Percentiles rank a stretch among this genome's conserved stretches.
Conservation (phyloP, 2,329 filamentous ascomycete species). For the Clarireedia monteithiana region DNA sequence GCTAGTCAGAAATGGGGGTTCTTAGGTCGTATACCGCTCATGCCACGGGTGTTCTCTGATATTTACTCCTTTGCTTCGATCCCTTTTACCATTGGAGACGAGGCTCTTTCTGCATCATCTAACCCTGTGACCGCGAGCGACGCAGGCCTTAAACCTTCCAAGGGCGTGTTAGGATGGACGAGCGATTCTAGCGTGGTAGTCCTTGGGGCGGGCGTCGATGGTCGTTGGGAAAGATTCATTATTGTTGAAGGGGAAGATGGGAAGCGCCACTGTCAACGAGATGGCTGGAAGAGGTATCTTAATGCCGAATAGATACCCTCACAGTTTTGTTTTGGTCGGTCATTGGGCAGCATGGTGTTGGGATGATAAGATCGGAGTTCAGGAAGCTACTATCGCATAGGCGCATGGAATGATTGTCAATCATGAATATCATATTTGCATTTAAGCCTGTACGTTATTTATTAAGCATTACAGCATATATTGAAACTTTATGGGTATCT, state of each 20-base stretch:
- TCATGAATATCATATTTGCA: background rate
- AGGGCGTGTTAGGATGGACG: conserved; percentile 81
- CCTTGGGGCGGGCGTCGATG: conserved; percentile 70
- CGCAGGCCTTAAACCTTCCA: conserved; percentile 49
- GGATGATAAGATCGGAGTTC: conserved; percentile 4
- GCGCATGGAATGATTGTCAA: background rate
- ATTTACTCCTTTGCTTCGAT: conserved; percentile 76
- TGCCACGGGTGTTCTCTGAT: conserved; percentile 84
- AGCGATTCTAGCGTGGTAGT: conserved; percentile 67
- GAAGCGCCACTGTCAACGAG: conserved; percentile 55
- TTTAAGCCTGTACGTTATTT: background rate
- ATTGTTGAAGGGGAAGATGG: conserved; percentile 63
- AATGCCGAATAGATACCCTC: conserved; percentile 25
- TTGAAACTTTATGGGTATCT: conserved; percentile 6
- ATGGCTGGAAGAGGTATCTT: conserved; percentile 79
- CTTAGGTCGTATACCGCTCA: conserved; percentile 71
- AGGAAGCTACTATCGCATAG: background rate
- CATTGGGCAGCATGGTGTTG: background rate
- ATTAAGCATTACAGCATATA: background rate
- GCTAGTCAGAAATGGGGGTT: conserved; percentile 76
- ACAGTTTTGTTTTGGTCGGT: background rate
- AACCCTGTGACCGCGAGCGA: conserved; percentile 37
- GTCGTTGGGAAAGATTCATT: conserved; percentile 81
- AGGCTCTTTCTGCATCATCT: conserved; percentile 56
- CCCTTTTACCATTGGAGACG: conserved; percentile 77